Evolutionary conservation across 75 land plant genomes (phyloP), one percentile per base, ranked within the genome.

Genomic region (Isoetes taiwanensis): DNA sequence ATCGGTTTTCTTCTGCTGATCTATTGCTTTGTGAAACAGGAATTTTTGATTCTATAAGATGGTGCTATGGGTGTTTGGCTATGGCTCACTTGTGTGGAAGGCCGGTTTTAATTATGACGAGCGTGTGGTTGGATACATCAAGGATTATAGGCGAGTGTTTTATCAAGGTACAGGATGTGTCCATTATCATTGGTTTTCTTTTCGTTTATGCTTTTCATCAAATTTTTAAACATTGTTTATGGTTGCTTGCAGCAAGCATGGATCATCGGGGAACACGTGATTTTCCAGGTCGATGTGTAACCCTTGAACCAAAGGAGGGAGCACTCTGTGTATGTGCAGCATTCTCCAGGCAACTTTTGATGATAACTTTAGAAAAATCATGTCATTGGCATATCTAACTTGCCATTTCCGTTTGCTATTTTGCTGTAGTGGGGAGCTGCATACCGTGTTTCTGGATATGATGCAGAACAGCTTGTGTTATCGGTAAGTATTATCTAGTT

Each of bases 61-160:
- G 50, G 50, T 46, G 23, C 50, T 46, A 46, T 46, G 50, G 50
- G 50, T 46, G 6, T 46, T 46, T 23, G 50, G 50, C 50, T 46
- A 46, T 19, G 50, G 50, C 16, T 46, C 50, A 19, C 6, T 46
- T 5, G 16, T 46, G 16, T 46, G 50, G 50, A 46, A n/a, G 16
- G 50, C 50, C 16, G 50, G 50, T 6, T 46, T 46, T 23, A 46
- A 46, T 46, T 46, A 46, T 23, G 50, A 46, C 50, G 50, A 46
- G 50, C 50, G 50, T 46, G 50, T 46, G 6, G 16, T 46, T 46
- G 50, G 50, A 5, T 46, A 46, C 50, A 46, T 46, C 50, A 46
- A 46, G 23, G 50, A 23, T 14, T 46, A 46, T n/a, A 5, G n/a
- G 16, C 50, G 50, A 6, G 50, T 46, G 6, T 46, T 46, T 23